Percentiles rank a stretch among this genome's conserved stretches.
Evolutionary conservation across 495 filamentous ascomycete genomes (phyloP).

Genomic region (Massariosphaeria phaeospora): DNA sequence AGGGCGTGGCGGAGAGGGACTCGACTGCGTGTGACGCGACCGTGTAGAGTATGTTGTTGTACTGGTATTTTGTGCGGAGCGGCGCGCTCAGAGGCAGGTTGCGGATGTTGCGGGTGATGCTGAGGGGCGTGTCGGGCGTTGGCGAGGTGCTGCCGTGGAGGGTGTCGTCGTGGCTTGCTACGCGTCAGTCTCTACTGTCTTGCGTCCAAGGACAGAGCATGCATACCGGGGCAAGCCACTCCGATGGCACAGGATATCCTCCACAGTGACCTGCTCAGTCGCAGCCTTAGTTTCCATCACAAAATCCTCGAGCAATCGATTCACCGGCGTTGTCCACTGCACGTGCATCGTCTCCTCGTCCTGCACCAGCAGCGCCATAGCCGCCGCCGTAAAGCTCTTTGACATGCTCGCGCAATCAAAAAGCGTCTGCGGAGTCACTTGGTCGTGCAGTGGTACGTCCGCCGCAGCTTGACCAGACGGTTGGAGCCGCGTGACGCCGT

Average conservation of each 20-base stretch:
- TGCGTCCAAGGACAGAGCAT: no score
- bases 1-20: background rate
- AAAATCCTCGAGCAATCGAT: background rate
- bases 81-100: background rate
- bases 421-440: background rate
- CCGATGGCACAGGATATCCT: conserved; percentile 7
- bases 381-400: conserved; percentile 3
- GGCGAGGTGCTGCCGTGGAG: background rate
- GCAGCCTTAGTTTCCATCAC: background rate
- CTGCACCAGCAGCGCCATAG: conserved; percentile 5
- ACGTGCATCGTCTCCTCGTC: background rate
- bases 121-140: background rate
- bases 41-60: conserved; percentile 2
- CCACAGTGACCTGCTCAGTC: background rate
- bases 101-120: background rate
- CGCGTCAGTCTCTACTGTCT: no score
- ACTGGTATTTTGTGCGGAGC: background rate
- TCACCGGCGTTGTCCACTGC: conserved; percentile 5
- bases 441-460: no score
- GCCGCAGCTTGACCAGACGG: no score
- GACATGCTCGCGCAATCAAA: conserved; percentile 6
- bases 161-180: background rate
- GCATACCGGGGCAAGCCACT: conserved; percentile 5
- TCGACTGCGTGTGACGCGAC: background rate
- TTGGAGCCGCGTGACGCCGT: no score